Percentiles rank a stretch among this genome's conserved stretches.
Conservation (phyloP, 768 basidiomycete species). For the Mycena kentingensis region DNA sequence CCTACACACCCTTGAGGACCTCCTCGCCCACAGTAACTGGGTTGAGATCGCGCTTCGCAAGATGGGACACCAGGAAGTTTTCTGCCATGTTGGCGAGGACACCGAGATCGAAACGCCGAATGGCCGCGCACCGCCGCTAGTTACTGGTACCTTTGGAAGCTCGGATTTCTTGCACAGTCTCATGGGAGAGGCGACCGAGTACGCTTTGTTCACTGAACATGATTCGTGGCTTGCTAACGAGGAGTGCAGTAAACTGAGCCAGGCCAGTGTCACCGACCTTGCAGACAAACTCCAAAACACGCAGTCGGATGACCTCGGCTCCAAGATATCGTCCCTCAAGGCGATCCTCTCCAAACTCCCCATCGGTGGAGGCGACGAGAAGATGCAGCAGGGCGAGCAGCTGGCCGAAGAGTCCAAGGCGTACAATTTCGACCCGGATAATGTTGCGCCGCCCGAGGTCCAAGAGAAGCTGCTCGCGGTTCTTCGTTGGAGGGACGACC, state of each 20-base stretch:
- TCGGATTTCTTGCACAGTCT: constrained; percentile 39
- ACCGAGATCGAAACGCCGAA: constrained; percentile 56
- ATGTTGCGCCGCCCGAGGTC: constrained; percentile 65
- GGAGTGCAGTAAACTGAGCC: constrained; percentile 50
- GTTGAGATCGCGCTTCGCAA: constrained; percentile 73
- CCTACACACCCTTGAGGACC: constrained; percentile 71
- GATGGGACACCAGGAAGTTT: constrained; percentile 70
- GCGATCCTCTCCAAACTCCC: constrained; percentile 51
- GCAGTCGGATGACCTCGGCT: constrained; percentile 36
- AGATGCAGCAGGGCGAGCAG: constrained; percentile 55
- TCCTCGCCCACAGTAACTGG: constrained; percentile 80
- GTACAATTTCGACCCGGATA: constrained; percentile 63
- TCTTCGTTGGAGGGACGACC: constrained; percentile 63
- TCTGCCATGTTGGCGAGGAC: constrained; percentile 77
- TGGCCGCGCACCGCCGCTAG: constrained; percentile 60
- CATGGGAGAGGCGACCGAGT: constrained; percentile 68
- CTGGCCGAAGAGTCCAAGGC: constrained; percentile 58
- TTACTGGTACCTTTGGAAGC: constrained; percentile 71
- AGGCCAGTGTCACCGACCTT: constrained; percentile 62
- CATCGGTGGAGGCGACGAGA: constrained; percentile 51
- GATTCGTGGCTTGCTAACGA: not conserved
- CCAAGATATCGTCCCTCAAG: constrained; percentile 42
- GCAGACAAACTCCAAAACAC: constrained; percentile 50
- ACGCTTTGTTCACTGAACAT: constrained; percentile 28
- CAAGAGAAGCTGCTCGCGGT: constrained; percentile 56